A percentile compares a stretch with the other conserved stretches of the same genome.
phyloP scores from a whole-genome alignment of 371 early-diverging fungal species.

The Apophysomyces elegans region DNA sequence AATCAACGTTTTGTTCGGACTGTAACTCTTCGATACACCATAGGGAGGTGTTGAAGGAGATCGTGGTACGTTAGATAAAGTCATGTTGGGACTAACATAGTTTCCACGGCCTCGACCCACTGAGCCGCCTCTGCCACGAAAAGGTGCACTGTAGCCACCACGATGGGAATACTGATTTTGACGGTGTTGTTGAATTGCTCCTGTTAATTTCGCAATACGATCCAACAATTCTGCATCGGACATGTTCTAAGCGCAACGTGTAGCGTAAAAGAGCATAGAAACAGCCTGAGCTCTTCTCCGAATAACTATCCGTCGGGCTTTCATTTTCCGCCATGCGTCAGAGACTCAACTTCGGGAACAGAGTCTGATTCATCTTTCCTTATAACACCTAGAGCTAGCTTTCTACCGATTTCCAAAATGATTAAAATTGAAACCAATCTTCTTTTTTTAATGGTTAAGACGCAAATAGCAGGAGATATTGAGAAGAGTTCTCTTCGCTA shows the following conservation, averaged over 20 bases:
- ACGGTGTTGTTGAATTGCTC: conserved; percentile 40
- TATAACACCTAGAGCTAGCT: too few relatives aligned
- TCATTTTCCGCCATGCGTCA: too few relatives aligned
- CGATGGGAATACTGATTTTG: conserved; percentile 12
- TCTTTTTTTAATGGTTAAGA: too few relatives aligned
- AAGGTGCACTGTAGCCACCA: conserved; percentile 4
- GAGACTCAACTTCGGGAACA: too few relatives aligned
- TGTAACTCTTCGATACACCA: background rate
- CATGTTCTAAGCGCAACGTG: background rate
- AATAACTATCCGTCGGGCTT: too few relatives aligned
- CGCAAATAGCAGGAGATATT: too few relatives aligned
- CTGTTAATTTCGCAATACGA: conserved; percentile 39
- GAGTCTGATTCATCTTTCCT: too few relatives aligned
- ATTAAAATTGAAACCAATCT: too few relatives aligned
- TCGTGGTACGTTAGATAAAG: conserved; percentile 5
- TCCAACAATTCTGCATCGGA: conserved; percentile 40
- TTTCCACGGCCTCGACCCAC: conserved; percentile 19
- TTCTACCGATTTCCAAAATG: too few relatives aligned
- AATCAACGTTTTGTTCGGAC: conserved; percentile 11
- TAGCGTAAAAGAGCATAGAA: too few relatives aligned
- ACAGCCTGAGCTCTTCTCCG: too few relatives aligned
- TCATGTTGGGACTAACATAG: conserved; percentile 19
- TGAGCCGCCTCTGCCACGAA: background rate
- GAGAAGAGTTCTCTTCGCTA: too few relatives aligned
- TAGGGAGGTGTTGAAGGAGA: conserved; percentile 13